Percentiles rank a stretch among this genome's conserved stretches.
Evolutionary conservation across 805 yeast genomes (phyloP).

Genomic region (Pichia rugopelliculosa): DNA sequence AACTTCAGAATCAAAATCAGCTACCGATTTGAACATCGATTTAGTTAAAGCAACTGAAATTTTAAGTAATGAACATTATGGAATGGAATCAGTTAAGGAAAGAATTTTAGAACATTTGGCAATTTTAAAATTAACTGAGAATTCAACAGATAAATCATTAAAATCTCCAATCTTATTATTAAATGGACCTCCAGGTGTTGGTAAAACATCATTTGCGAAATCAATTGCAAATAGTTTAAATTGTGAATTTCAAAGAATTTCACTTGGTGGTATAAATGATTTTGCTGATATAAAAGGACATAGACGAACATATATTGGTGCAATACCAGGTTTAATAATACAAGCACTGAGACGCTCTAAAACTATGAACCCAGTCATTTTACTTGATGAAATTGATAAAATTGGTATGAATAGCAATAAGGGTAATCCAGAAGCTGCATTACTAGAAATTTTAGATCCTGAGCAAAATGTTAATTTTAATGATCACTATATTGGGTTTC

Average conservation of each 20-base stretch:
- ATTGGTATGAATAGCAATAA: slow-evolving; percentile 21
- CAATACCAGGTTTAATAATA: slow-evolving; percentile 79
- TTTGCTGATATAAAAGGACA: slow-evolving; percentile 90
- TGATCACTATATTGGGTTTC: slow-evolving; percentile 82
- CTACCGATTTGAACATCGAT: slow-evolving; percentile 33
- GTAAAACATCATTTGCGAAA: slow-evolving; percentile 80
- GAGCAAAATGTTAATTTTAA: slow-evolving; percentile 73
- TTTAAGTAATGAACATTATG: slow-evolving; percentile 72
- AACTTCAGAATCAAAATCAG: slow-evolving; percentile 22
- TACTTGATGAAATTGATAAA: slow-evolving; percentile 83
- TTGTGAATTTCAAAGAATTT: slow-evolving; percentile 68
- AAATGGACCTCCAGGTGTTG: slow-evolving; percentile 93
- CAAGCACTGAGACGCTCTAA: slow-evolving; percentile 72
- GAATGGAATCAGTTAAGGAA: slow-evolving; percentile 64
- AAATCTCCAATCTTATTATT: slow-evolving; percentile 69
- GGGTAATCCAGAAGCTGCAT: slow-evolving; percentile 89
- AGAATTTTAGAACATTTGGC: slow-evolving; percentile 75
- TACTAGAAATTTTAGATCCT: slow-evolving; percentile 83
- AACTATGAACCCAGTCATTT: slow-evolving; percentile 73
- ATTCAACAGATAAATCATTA: background rate
- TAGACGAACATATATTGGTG: slow-evolving; percentile 84
- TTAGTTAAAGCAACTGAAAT: slow-evolving; percentile 45
- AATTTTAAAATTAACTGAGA: slow-evolving; percentile 52
- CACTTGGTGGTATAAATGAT: slow-evolving; percentile 82
- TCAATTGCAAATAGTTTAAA: slow-evolving; percentile 71